Base-by-base conservation (phyloP, 768 basidiomycete genomes). In the Leccinum barrowsii region DNA sequence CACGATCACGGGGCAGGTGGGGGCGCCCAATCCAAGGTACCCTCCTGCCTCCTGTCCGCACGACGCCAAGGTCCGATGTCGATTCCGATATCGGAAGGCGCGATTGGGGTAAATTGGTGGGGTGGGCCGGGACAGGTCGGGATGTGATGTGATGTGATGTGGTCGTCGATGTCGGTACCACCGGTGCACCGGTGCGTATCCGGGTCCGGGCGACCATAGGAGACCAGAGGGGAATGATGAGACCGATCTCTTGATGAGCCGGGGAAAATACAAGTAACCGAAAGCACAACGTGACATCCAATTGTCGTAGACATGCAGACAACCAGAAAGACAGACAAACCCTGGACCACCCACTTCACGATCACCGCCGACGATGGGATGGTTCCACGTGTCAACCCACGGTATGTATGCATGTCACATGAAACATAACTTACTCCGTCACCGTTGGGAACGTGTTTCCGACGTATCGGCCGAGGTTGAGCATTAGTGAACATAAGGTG, bases 41-140 rank as follows among this genome's bases (percentile, higher is more conserved):
- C 28, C 12, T 13, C 34, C 22, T 28, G 40, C n/a, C 10, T 53
- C 50, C 42, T 50, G 34, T 30, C 15, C 58, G 50, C 42, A 40
- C 40, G 51, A 24, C 54, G 46, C 54, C 30, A 13, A 21, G 50
- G 7, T 65, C 52, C 37, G 52, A 40, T 55, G 46, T 22, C 30
- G 19, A 34, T 47, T 21, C 46, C 21, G 52, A 52, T 64, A 56
- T 65, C 54, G 12, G 17, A 11, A 34, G n/a, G 35, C 54, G 47
- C 15, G 48, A 63, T 52, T 32, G 34, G 34, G 52, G 13, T 42
- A 19, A 42, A 4, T 13, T 28, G 40, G 40, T 42, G 51, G 51
- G 34, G 34, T 52, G 51, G 28, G 28, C 35, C 8, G 11, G 49
- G 42, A 35, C 26, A 44, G 30, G 28, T 30, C 11, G 19, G 44